phyloP scores from a whole-genome alignment of 2,329 filamentous ascomycete species.

The Thelonectria blattea region DNA sequence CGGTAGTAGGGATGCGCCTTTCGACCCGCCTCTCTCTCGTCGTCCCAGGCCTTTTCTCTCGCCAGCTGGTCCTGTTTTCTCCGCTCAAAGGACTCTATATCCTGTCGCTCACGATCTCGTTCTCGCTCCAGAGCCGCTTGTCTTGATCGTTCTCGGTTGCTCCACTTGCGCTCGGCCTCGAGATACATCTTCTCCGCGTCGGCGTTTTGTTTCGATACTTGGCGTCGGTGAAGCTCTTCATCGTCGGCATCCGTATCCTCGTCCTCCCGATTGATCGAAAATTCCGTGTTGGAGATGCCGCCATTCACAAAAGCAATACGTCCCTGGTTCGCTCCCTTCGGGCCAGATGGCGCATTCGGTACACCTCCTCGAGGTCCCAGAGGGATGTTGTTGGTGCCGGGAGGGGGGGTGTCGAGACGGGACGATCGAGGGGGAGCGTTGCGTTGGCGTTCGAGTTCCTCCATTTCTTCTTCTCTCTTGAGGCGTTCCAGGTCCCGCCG shows the following conservation, averaged over 20 bases:
- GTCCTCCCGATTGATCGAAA: conserved; percentile 70
- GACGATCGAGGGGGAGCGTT: conserved; percentile 68
- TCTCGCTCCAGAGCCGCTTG: conserved; percentile 87
- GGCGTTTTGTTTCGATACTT: conserved; percentile 71
- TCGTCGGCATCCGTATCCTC: conserved; percentile 90
- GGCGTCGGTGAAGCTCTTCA: conserved; percentile 78
- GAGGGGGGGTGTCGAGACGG: conserved; percentile 74
- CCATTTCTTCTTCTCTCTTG: conserved; percentile 88
- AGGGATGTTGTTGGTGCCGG: conserved; percentile 64
- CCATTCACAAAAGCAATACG: conserved; percentile 83
- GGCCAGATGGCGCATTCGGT: conserved; percentile 74
- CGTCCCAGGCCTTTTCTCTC: conserved; percentile 76
- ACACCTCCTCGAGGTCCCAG: conserved; percentile 55
- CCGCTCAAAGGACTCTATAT: conserved; percentile 68
- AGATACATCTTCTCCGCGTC: conserved; percentile 82
- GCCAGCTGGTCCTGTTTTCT: conserved; percentile 74
- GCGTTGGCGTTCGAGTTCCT: conserved; percentile 80
- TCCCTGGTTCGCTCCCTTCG: conserved; percentile 64
- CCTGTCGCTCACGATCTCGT: conserved; percentile 77
- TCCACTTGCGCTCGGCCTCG: conserved; percentile 88
- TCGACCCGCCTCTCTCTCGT: conserved; percentile 79
- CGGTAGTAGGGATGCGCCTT: conserved; percentile 84
- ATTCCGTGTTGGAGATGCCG: conserved; percentile 65
- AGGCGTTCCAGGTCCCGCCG: conserved; percentile 87
- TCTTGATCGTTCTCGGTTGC: conserved; percentile 84